phyloP scores from a whole-genome alignment of 352 stramenopile genomes.

The Pythium pectinolyticum region DNA sequence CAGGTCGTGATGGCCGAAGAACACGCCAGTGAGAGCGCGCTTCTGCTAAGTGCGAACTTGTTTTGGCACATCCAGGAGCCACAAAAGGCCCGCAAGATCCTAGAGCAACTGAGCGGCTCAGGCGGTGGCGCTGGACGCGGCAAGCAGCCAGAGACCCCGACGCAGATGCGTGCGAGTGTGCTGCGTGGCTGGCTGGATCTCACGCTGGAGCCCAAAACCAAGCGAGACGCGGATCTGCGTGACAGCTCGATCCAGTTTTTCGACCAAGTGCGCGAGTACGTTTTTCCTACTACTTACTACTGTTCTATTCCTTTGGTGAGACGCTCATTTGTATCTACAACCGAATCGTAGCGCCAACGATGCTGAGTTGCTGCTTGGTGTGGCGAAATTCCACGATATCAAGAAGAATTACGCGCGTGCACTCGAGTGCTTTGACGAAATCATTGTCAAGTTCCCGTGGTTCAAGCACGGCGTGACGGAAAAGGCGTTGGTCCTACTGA shows the following conservation, averaged over 20 bases:
- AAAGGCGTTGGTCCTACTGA: slow-evolving; percentile 79
- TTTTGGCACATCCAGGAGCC: slow-evolving; percentile 79
- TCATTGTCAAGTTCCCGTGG: slow-evolving; percentile 79
- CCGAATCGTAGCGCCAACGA: slow-evolving; percentile 50
- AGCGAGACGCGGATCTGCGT: slow-evolving; percentile 61
- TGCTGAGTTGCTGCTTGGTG: slow-evolving; percentile 65
- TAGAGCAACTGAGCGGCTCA: slow-evolving; percentile 51
- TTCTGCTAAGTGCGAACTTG: slow-evolving; percentile 70
- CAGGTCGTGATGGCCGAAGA: slow-evolving; percentile 82
- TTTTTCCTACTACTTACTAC: not conserved
- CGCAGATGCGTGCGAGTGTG: slow-evolving; percentile 52
- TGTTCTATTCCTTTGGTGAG: not conserved
- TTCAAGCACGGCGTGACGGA: slow-evolving; percentile 83
- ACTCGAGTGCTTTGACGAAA: slow-evolving; percentile 70
- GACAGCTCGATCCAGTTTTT: slow-evolving; percentile 68
- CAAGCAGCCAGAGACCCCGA: slow-evolving; percentile 21
- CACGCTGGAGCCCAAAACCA: slow-evolving; percentile 64
- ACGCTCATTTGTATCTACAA: too few relatives aligned
- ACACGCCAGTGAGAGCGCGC: slow-evolving; percentile 46
- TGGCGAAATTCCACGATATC: slow-evolving; percentile 71
- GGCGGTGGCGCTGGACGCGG: too few relatives aligned
- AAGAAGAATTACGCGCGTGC: slow-evolving; percentile 68
- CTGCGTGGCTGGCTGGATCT: slow-evolving; percentile 79
- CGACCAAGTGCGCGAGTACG: slow-evolving; percentile 61
- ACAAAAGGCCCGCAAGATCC: slow-evolving; percentile 63